Evolutionary conservation across 331 rosid genomes (phyloP).

Genomic region (Malus hybrid): DNA sequence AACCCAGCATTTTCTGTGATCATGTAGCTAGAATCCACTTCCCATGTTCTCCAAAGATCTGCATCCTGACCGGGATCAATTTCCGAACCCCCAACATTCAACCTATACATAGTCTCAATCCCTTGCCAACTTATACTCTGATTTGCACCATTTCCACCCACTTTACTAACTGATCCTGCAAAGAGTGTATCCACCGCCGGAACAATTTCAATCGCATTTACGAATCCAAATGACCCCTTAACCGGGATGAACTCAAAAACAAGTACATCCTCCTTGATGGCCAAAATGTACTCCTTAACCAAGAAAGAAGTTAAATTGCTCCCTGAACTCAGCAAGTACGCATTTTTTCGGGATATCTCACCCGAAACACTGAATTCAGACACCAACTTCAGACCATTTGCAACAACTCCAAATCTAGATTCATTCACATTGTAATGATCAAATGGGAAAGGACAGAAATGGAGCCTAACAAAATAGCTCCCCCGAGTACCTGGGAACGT

Average conservation of each 20-base stretch:
- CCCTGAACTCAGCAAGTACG: conserved; percentile 39
- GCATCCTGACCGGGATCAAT: conserved; percentile 51
- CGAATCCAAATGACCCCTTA: conserved; percentile 55
- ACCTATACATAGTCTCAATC: conserved; percentile 77
- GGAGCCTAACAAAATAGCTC: conserved; percentile 61
- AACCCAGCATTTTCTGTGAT: conserved; percentile 73
- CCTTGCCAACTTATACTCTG: conserved; percentile 48
- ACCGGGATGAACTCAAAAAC: conserved; percentile 56
- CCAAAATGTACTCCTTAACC: conserved; percentile 65
- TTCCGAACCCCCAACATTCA: conserved; percentile 87
- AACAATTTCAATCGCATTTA: conserved; percentile 77
- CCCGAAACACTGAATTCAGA: conserved; percentile 48
- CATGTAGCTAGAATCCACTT: conserved; percentile 79
- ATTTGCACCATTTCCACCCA: conserved; percentile 59
- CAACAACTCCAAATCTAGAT: conserved; percentile 60
- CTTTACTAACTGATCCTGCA: conserved; percentile 45
- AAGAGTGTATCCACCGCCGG: conserved; percentile 52
- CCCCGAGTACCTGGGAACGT: conserved; percentile 54
- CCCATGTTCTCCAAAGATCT: conserved; percentile 78
- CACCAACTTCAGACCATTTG: conserved; percentile 66
- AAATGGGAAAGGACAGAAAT: conserved; percentile 59
- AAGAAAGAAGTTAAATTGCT: conserved; percentile 56
- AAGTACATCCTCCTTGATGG: conserved; percentile 34
- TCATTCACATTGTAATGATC: conserved; percentile 50
- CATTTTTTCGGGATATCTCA: conserved; percentile 48